Base-by-base conservation (phyloP, 805 yeast species). In the Kodamaea neixiangensis region DNA sequence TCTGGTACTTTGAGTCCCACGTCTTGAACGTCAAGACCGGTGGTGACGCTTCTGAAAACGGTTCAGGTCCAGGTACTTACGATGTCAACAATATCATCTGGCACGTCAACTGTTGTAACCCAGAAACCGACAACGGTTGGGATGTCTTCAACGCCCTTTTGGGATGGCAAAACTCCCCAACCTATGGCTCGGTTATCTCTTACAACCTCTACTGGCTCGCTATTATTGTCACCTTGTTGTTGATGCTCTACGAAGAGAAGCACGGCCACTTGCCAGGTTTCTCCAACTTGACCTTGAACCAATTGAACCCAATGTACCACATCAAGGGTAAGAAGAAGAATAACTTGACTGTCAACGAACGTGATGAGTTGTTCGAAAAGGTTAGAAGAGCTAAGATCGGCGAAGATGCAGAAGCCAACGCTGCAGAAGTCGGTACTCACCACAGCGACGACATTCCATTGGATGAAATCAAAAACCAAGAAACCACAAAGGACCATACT, bases 301-400 rank as follows among this genome's bases (percentile, higher is more conserved):
- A 61, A 60, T 84, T 87, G 69, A 86, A 85, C 71, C 96, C 93
- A 69, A 76, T 83, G 79, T 86, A 84, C 71, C 78, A 83, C 75
- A 68, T 87, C 55, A 87, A 85, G 75, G 77, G 78, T 59, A 83
- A 84, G 79, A 79, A 85, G 76, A 81, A 83, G 71, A 59, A 77
- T 52, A 83, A 82, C 56, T 63, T 85, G 62, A 63, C 81, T 22
- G 66, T 68, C 34, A 79, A 64, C n/a, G 81, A 86, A 68, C 74
- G 78, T 58, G 77, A 73, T 11, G 77, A 69, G 39, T 72, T 86
- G 61, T 83, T 86, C 62, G 60, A 58, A 17, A 57, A 59, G 52
- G 64, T 68, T 17, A 67, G 55, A 53, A 46, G 59, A 14, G 52
- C 57, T 20, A 60, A 57, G 15, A 49, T 64, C 44, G 54, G 50